Conservation (phyloP, 805 yeast genomes). For the Candida jianshihensis region DNA sequence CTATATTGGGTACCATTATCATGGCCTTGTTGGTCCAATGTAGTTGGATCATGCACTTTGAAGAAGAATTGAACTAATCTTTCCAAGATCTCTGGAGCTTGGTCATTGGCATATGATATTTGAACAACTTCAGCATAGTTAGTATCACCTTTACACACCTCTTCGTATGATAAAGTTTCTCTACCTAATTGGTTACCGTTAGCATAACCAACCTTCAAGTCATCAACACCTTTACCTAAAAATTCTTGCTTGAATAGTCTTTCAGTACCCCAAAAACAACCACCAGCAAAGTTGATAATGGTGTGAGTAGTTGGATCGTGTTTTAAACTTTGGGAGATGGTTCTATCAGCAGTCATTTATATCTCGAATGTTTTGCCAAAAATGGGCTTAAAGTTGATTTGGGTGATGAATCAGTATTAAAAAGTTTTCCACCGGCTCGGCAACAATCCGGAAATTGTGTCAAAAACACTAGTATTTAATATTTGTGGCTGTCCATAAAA, state of each 20-base stretch:
- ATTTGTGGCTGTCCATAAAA: too few relatives aligned
- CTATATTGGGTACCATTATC: constrained; percentile 89
- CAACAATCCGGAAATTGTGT: too few relatives aligned
- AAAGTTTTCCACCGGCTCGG: too few relatives aligned
- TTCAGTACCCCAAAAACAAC: constrained; percentile 83
- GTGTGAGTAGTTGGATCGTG: constrained; percentile 1
- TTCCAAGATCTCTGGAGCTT: constrained; percentile 34
- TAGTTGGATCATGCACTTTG: constrained; percentile 92
- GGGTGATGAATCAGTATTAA: too few relatives aligned
- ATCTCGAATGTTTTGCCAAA: too few relatives aligned
- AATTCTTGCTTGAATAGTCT: constrained; percentile 69
- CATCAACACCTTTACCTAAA: constrained; percentile 47
- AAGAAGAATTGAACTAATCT: constrained; percentile 79
- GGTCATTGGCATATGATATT: constrained; percentile 68
- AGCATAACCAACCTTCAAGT: constrained; percentile 78
- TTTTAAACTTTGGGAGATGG: constrained; percentile 1
- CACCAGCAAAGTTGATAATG: constrained; percentile 6
- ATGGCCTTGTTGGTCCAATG: constrained; percentile 75
- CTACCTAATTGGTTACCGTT: constrained; percentile 42
- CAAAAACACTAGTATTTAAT: too few relatives aligned
- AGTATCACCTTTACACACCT: constrained; percentile 47
- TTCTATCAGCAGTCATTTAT: not conserved
- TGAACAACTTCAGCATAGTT: constrained; percentile 77
- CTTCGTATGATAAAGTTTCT: constrained; percentile 3
- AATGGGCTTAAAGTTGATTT: too few relatives aligned